These are phyloP conservation scores for Obelidium mucronatum DNA, from an alignment of 192 early-diverging fungal genomes.

Conservation along the genomic window DNA sequence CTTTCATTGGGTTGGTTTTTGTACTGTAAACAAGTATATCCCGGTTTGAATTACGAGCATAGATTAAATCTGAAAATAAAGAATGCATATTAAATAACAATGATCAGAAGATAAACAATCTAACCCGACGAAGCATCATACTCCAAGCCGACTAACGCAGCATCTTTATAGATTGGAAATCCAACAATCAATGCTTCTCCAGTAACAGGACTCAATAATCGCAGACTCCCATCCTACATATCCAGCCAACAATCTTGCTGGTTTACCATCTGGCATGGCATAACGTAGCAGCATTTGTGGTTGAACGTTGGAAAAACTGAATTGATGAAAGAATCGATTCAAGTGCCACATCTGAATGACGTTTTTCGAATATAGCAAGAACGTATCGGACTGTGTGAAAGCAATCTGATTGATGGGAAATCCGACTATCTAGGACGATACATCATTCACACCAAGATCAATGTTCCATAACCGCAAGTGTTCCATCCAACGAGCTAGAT, in stretches of 20 bases:
- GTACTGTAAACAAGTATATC: constrained; percentile 37
- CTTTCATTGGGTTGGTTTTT: constrained; percentile 45
- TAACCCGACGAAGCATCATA: constrained; percentile 30
- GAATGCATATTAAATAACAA: no score
- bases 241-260: constrained; percentile 24
- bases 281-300: constrained; percentile 20
- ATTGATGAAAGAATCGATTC: constrained; percentile 43
- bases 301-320: constrained; percentile 23
- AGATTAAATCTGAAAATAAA: constrained; percentile 29
- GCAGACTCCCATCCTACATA: constrained; percentile 38
- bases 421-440: constrained; percentile 44
- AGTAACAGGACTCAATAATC: constrained; percentile 39
- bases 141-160: constrained; percentile 9
- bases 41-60: constrained; percentile 30
- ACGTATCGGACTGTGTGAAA: constrained; percentile 42
- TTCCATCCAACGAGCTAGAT: constrained; percentile 54
- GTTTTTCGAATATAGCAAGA: constrained; percentile 30
- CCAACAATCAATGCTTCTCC: constrained; percentile 37
- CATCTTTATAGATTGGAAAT: constrained; percentile 45
- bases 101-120: no score
- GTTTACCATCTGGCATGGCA: background rate
- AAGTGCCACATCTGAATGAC: constrained; percentile 47
- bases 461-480: constrained; percentile 58
- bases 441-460: constrained; percentile 43
- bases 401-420: constrained; percentile 40